Base-by-base conservation (phyloP, 306 rosid species). In the Pachyrhizus erosus region DNA sequence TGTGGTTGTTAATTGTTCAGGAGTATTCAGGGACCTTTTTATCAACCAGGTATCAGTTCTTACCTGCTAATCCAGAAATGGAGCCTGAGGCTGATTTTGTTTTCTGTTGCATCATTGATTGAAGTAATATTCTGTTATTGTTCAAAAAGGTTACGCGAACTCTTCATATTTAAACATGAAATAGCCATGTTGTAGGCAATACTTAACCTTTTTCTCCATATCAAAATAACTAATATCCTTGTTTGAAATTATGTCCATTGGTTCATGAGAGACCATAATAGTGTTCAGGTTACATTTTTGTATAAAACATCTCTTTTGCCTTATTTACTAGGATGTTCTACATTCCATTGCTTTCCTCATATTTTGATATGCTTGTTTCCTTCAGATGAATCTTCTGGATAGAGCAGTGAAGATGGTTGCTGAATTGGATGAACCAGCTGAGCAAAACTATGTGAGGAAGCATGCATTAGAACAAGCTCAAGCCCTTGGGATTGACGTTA, bases 391-490 rank as follows among this genome's bases (percentile, higher is more conserved):
- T 52, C 60, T 52, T 52, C 60, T 52, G 21, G 62, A 55, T 55
- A 55, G 62, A 55, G 62, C 62, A 55, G 62, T 55, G 62, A 55
- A 55, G 62, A 55, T 55, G 62, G 62, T 55, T 20, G 62, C 27
- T 55, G 62, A 55, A 21, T 55, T 55, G 23, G 27, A 55, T 55
- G 62, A 55, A 55, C 62, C 27, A 55, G 13, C 62, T 8, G 27
- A 55, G 62, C 13, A 55, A 20, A 55, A 55, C 29, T 55, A 2
- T 20, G 29, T 55, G 9, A 55, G 62, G 26, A 55, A 55, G 62
- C 62, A 55, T 20, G 62, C 27, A 55, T 13, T 55, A 6, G 62
- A 55, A 55, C 27, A 55, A 54, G 61, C 61, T 54, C 61, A 54
- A 54, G 26, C 61, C 26, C 61, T 54, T 18, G 61, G 61, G 26